Conservation (phyloP, 345 rosid genomes). For the Syzygium jambos region DNA sequence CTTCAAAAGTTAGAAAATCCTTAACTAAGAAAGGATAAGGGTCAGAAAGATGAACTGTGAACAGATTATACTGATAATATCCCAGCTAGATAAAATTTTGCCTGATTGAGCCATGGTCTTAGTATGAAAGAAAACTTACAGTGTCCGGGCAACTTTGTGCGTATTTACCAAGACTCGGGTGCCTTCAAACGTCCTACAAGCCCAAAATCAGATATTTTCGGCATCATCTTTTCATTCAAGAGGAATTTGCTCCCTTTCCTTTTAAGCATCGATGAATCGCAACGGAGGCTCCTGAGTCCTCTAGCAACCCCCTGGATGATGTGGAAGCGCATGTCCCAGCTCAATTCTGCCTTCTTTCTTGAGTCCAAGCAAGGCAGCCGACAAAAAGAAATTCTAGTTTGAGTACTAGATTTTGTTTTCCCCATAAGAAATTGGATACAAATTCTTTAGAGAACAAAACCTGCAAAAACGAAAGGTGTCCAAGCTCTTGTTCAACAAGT, state of each 20-base stretch:
- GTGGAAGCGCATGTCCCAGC: constrained; percentile 15
- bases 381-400: too few species aligned
- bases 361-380: not conserved
- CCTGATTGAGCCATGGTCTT: not conserved
- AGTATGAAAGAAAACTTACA: constrained; percentile 6
- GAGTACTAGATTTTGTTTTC: too few species aligned
- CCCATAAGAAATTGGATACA: too few species aligned
- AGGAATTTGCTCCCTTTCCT: constrained; percentile 19
- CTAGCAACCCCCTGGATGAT: constrained; percentile 25
- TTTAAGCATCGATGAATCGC: constrained; percentile 28
- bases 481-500: constrained; percentile 20
- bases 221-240: constrained; percentile 20
- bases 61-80: too few species aligned
- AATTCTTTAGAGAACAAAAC: not conserved
- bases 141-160: constrained; percentile 11
- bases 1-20: too few species aligned
- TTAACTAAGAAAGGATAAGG: not conserved
- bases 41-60: too few species aligned
- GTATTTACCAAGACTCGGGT: constrained; percentile 9
- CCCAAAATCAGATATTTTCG: constrained; percentile 32
- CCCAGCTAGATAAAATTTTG: too few species aligned
- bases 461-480: constrained; percentile 13
- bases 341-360: not conserved
- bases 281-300: constrained; percentile 22
- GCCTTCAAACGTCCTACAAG: constrained; percentile 13